Percentiles rank a stretch among this genome's conserved stretches.
phyloP scores from a whole-genome alignment of 768 basidiomycete species.

The Clavaria fumosa region DNA sequence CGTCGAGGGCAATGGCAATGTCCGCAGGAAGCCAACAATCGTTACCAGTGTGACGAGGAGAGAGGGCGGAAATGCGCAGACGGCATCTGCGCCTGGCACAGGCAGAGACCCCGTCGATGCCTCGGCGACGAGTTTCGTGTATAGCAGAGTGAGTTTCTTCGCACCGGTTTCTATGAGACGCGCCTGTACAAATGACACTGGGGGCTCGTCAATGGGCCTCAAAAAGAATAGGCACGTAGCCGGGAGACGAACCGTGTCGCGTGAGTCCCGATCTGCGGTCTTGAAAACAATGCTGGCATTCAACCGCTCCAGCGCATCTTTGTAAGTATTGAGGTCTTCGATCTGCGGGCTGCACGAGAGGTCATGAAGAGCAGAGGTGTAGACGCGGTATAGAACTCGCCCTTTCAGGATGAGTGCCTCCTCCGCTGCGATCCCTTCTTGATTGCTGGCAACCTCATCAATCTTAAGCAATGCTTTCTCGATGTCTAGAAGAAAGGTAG shows the following conservation, averaged over 20 bases:
- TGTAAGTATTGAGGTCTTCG: slow-evolving; percentile 48
- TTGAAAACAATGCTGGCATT: slow-evolving; percentile 73
- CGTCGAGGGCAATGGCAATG: slow-evolving; percentile 59
- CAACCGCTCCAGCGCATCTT: slow-evolving; percentile 57
- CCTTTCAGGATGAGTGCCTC: slow-evolving; percentile 68
- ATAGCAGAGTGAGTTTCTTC: slow-evolving; percentile 68
- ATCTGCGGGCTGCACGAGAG: slow-evolving; percentile 44
- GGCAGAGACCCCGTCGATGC: slow-evolving; percentile 65
- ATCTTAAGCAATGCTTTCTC: slow-evolving; percentile 67
- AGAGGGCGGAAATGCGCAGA: slow-evolving; percentile 37
- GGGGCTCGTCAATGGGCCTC: not conserved
- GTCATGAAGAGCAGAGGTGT: slow-evolving; percentile 2
- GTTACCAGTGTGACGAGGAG: slow-evolving; percentile 41
- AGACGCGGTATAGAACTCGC: slow-evolving; percentile 23
- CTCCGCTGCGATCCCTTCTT: slow-evolving; percentile 62
- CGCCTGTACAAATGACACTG: slow-evolving; percentile 25
- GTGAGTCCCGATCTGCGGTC: slow-evolving; percentile 36
- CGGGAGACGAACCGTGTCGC: slow-evolving; percentile 32
- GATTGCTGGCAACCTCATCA: slow-evolving; percentile 59
- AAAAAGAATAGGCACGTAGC: slow-evolving; percentile 2
- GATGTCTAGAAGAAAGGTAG: slow-evolving; percentile 38
- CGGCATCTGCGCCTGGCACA: slow-evolving; percentile 37
- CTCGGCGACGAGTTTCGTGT: slow-evolving; percentile 81
- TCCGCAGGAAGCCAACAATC: slow-evolving; percentile 53
- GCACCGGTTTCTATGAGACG: slow-evolving; percentile 69